These are phyloP conservation scores for Tetracentron sinense DNA, from an alignment of 164 flowering plant species.

Conservation along the genomic window DNA sequence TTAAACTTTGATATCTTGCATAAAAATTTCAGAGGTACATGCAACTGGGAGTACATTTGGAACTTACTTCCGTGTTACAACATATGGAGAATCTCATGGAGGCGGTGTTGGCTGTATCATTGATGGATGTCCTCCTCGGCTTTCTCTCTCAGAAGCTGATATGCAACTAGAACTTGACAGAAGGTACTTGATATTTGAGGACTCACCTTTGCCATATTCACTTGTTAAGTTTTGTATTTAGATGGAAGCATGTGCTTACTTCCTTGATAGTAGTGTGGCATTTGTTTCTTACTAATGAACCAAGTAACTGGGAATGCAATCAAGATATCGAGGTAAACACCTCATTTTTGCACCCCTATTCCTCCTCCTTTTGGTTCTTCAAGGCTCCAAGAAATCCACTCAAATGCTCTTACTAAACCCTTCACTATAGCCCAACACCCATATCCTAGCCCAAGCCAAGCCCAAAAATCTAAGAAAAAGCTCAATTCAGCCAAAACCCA, in stretches of 20 bases:
- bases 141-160: constrained; percentile 84
- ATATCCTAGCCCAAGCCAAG: too few species aligned
- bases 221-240: background rate
- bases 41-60: constrained; percentile 89
- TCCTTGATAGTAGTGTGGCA: too few species aligned
- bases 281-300: too few species aligned
- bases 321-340: too few species aligned
- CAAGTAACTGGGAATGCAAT: too few species aligned
- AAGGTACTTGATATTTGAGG: constrained; percentile 45
- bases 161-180: constrained; percentile 89
- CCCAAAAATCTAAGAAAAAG: too few species aligned
- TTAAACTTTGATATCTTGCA: constrained; percentile 4
- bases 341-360: too few species aligned
- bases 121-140: constrained; percentile 94
- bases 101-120: constrained; percentile 97
- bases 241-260: background rate
- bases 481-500: too few species aligned
- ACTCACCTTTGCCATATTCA: background rate
- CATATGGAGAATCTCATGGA: constrained; percentile 98
- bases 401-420: too few species aligned
- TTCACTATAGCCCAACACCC: too few species aligned
- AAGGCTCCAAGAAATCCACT: too few species aligned
- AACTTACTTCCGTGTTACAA: constrained; percentile 73
- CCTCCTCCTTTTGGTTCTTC: too few species aligned
- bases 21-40: constrained; percentile 51